Base-by-base conservation (phyloP, 768 basidiomycete genomes). In the Jaapia argillacea region DNA sequence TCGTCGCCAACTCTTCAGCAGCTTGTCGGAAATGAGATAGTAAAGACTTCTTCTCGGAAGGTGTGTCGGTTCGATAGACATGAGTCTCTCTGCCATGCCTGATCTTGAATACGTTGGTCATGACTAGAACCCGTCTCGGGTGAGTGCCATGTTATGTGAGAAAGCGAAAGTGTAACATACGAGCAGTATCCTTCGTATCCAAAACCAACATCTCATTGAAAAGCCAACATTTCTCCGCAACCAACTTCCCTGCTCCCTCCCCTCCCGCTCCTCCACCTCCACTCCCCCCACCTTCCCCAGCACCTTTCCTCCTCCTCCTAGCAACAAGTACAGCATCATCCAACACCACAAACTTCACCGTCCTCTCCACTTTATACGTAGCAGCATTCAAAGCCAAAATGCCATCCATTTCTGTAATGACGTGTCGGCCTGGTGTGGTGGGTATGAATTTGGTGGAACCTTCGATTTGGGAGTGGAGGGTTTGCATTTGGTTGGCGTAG, bases 21-120 rank as follows among this genome's bases (percentile, higher is more conserved):
- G 93, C 85, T 53, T 88, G 85, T 24, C 93, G 79, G 66, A 97
- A 90, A 48, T 91, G 82, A 0, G 79, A 61, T 12, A 99, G 71
- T 0, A 98, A 71, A 6, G 71, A 68, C 62, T 87, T 92, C 70
- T 99, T 99, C 55, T 97, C 91, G 21, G 80, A 67, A 0, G 79
- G 55, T 5, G 71, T 71, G 45, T 93, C 88, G 2, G 88, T 88
- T 26, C 93, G 79, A 60, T 90, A 98, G 5, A 99, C 91, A 56
- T 92, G 83, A 1, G 87, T 87, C 60, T 98, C 94, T 60, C 94
- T 96, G 4, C 86, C 83, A 47, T 92, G 80, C 48, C 85, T 74
- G 49, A 99, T 79, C 68, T 97, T 97, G 72, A 98, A 86, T 3
- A 97, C 93, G 53, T 98, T 96, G n/a, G 83, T 89, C 71, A 98